phyloP scores from a whole-genome alignment of 2,329 filamentous ascomycete genomes.

The Decorospora gaudefroyi region DNA sequence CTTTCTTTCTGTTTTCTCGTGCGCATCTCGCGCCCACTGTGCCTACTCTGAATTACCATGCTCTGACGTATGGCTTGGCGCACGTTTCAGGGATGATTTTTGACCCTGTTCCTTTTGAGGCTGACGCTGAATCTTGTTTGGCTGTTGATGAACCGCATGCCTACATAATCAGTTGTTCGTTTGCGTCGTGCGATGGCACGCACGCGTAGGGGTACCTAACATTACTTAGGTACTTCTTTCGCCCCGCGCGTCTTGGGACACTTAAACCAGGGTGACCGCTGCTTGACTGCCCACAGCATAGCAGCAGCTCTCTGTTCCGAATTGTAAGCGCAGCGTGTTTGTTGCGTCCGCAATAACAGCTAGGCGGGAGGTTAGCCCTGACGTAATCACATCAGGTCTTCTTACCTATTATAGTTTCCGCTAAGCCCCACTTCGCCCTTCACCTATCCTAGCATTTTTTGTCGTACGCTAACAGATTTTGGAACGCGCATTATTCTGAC shows the following conservation, averaged over 20 bases:
- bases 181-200: too few species aligned
- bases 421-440: neutral
- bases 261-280: too few species aligned
- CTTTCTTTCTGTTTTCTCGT: neutral
- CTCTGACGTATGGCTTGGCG: conserved; percentile 17
- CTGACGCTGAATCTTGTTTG: conserved; percentile 6
- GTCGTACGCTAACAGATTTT: neutral
- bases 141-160: neutral
- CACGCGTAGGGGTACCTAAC: too few species aligned
- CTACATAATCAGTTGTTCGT: neutral
- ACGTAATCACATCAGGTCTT: too few species aligned
- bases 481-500: too few species aligned
- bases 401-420: neutral
- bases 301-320: neutral
- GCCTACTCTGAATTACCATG: conserved; percentile 6
- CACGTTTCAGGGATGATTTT: conserved; percentile 1
- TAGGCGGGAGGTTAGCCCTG: neutral
- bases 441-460: too few species aligned
- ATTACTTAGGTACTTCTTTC: too few species aligned
- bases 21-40: conserved; percentile 1
- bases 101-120: neutral
- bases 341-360: neutral
- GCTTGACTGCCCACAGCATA: neutral
- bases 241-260: too few species aligned
- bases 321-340: neutral